Evolutionary conservation across 73 alveolate genomes (phyloP).

Genomic region (Diophrys sp.): DNA sequence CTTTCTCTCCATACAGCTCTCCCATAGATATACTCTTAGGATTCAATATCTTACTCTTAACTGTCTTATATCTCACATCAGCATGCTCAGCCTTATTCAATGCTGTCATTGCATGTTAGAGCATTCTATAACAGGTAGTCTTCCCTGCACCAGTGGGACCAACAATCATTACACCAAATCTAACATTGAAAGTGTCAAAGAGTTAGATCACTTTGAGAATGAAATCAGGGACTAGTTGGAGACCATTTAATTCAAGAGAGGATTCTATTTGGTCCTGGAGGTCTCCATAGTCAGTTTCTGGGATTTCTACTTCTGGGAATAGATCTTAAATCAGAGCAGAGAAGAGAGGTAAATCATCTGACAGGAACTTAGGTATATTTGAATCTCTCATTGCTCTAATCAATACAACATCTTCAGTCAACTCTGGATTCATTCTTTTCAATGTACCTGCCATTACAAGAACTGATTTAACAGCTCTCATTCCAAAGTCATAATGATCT

Average conservation of each 20-base stretch:
- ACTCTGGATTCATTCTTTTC: slow-evolving; percentile 93
- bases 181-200: slow-evolving; percentile 84
- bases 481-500: slow-evolving; percentile 96
- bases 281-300: slow-evolving; percentile 82
- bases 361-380: slow-evolving; percentile 97
- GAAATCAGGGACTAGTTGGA: slow-evolving; percentile 63
- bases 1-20: slow-evolving; percentile 88
- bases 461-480: slow-evolving; percentile 99
- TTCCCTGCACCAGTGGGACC: slow-evolving; percentile 92
- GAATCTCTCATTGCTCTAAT: slow-evolving; percentile 99
- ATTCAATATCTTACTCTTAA: slow-evolving; percentile 63
- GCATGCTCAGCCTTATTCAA: slow-evolving; percentile 40
- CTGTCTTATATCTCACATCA: slow-evolving; percentile 65
- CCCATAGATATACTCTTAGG: slow-evolving; percentile 91
- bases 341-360: slow-evolving; percentile 97
- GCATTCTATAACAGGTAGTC: slow-evolving; percentile 68
- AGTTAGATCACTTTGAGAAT: slow-evolving; percentile 74
- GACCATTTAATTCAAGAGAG: slow-evolving; percentile 50
- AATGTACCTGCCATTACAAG: slow-evolving; percentile 99
- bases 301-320: slow-evolving; percentile 79
- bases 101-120: slow-evolving; percentile 63
- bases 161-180: slow-evolving; percentile 82
- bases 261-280: slow-evolving; percentile 79
- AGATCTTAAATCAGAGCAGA: slow-evolving; percentile 59
- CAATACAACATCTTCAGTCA: slow-evolving; percentile 97